phyloP scores from a whole-genome alignment of 352 stramenopile species.

The Pilasporangium apinafurcum region DNA sequence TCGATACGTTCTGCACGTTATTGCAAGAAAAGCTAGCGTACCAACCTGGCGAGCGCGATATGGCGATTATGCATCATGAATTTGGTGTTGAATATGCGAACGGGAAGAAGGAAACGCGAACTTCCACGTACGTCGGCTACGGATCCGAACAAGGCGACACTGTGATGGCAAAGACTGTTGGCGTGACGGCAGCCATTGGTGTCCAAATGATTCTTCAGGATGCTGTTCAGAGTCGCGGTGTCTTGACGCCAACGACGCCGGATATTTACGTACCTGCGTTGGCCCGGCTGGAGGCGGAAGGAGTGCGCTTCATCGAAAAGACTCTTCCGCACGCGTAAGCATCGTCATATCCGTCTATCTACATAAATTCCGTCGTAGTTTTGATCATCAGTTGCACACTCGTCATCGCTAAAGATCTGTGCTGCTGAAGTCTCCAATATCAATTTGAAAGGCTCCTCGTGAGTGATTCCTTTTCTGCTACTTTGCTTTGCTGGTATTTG shows the following conservation, averaged over 20 bases:
- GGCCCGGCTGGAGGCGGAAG: conserved; percentile 80
- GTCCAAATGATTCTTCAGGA: conserved; percentile 93
- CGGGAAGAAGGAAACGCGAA: conserved; percentile 82
- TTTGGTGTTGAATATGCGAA: conserved; percentile 79
- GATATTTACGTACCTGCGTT: conserved; percentile 88
- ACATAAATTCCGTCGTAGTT: neutral
- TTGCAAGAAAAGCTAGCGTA: conserved; percentile 90
- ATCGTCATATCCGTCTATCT: neutral
- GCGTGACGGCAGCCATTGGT: conserved; percentile 90
- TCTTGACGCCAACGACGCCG: conserved; percentile 86
- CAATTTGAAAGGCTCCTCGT: no score
- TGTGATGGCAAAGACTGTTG: conserved; percentile 95
- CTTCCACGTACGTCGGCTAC: conserved; percentile 90
- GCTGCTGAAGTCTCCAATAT: no score
- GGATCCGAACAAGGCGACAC: conserved; percentile 87
- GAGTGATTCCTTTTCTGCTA: no score
- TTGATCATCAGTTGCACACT: neutral
- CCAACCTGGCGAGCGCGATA: conserved; percentile 89
- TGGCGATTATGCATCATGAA: conserved; percentile 93
- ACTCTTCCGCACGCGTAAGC: conserved; percentile 29
- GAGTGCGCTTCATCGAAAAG: conserved; percentile 85
- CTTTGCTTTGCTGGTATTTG: neutral
- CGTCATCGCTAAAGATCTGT: no score
- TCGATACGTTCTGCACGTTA: conserved; percentile 83
- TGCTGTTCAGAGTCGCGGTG: conserved; percentile 67